phyloP scores from a whole-genome alignment of 345 rosid species.

The Moringa oleifera region DNA sequence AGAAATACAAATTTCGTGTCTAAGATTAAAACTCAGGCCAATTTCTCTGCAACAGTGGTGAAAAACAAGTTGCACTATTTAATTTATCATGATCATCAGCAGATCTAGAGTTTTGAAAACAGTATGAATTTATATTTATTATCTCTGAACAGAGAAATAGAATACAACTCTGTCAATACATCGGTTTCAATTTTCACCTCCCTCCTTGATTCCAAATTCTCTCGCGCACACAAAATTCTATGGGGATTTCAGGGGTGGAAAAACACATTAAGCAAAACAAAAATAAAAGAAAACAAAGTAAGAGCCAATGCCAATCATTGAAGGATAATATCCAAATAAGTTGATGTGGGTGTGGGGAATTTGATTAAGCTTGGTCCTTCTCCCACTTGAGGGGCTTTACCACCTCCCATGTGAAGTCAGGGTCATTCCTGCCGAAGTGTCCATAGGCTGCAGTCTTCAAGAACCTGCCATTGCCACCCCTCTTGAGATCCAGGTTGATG shows the following conservation, averaged over 20 bases:
- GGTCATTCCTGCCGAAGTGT: slow-evolving; percentile 50
- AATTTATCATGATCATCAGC: no score
- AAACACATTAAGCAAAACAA: not conserved
- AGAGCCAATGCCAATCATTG: not conserved
- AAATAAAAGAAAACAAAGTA: not conserved
- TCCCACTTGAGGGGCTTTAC: slow-evolving; percentile 50
- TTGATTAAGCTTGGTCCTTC: slow-evolving; percentile 31
- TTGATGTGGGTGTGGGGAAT: not conserved
- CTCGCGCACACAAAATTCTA: not conserved
- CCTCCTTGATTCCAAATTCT: no score
- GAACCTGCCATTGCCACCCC: slow-evolving; percentile 52
- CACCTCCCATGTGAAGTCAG: slow-evolving; percentile 59
- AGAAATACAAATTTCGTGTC: no score
- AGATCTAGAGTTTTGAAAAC: no score
- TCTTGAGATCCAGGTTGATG: slow-evolving; percentile 50
- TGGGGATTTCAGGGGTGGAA: not conserved
- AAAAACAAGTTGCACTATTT: no score
- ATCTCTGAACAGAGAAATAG: not conserved
- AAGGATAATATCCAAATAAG: not conserved
- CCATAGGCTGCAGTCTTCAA: slow-evolving; percentile 62
- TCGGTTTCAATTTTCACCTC: not conserved
- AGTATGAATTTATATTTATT: not conserved
- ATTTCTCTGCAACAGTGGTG: no score
- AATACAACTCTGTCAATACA: not conserved
- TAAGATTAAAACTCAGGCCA: no score